A percentile compares a stretch with the other conserved stretches of the same genome.
phyloP scores from a whole-genome alignment of 176 grass and related monocot genomes.

The Bonia amplexicaulis region DNA sequence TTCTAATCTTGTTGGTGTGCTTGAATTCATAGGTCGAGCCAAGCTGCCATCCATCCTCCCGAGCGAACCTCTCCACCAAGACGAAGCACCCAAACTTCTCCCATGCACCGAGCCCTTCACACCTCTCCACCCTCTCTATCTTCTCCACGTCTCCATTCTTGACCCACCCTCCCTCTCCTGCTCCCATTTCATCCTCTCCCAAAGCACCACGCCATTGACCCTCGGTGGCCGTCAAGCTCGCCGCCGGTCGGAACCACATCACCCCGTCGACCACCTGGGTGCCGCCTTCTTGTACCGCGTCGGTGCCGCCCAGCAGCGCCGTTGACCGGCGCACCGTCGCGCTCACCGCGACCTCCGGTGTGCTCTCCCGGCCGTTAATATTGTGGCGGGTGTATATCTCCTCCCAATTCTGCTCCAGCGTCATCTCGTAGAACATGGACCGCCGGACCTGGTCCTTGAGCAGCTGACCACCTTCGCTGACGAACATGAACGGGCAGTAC shows the following conservation, averaged over 20 bases:
- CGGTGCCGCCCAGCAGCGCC: slow-evolving; percentile 11
- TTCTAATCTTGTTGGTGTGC: slow-evolving; percentile 28
- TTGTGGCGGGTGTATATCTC: not conserved
- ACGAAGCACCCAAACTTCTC: slow-evolving; percentile 10
- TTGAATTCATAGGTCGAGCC: slow-evolving; percentile 32
- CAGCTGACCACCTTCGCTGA: not conserved
- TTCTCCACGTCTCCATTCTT: not conserved
- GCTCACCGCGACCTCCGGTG: not conserved
- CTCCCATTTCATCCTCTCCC: slow-evolving; percentile 51
- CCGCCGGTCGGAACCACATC: slow-evolving; percentile 11
- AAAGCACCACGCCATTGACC: slow-evolving; percentile 24
- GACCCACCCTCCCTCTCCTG: slow-evolving; percentile 27
- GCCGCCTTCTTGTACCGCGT: not conserved
- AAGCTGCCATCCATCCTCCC: slow-evolving; percentile 33
- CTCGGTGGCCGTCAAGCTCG: not conserved
- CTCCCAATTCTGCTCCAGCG: slow-evolving; percentile 35
- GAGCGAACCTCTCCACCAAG: slow-evolving; percentile 44
- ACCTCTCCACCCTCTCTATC: slow-evolving; percentile 3
- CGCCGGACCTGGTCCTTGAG: slow-evolving; percentile 14
- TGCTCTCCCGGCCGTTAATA: too few relatives aligned
- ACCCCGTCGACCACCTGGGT: not conserved
- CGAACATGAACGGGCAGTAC: slow-evolving; percentile 45
- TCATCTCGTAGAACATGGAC: slow-evolving; percentile 33
- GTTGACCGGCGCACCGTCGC: not conserved
- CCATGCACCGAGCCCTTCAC: not conserved